Percentiles rank a stretch among this genome's conserved stretches.
These are phyloP conservation scores for Rhododendron williamsianum DNA, from an alignment of 148 eudicot species.

Conservation along the genomic window DNA sequence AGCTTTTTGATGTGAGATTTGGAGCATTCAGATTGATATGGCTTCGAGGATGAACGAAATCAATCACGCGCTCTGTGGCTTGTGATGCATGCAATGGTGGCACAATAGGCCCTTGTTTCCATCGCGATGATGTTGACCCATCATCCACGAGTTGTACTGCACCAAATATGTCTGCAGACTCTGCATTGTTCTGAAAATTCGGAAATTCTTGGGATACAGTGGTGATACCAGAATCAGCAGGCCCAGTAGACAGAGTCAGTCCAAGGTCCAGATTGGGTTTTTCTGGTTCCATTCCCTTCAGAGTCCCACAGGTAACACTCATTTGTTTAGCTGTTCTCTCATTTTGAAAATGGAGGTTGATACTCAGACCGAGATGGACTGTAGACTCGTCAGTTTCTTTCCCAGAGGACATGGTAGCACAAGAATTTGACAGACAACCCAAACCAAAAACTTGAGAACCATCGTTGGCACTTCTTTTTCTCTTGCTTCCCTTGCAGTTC, in stretches of 20 bases:
- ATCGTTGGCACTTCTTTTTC: constrained; percentile 23
- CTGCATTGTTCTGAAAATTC: constrained; percentile 20
- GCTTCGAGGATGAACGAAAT: constrained; percentile 1
- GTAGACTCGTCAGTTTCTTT: constrained; percentile 32
- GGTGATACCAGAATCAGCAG: constrained; percentile 54
- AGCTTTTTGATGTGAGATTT: constrained; percentile 15
- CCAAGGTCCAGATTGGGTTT: constrained; percentile 46
- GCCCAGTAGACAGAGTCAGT: constrained; percentile 52
- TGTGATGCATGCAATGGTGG: constrained; percentile 23
- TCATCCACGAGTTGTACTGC: constrained; percentile 50
- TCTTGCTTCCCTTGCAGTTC: constrained; percentile 24
- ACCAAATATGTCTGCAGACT: constrained; percentile 13
- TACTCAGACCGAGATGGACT: constrained; percentile 30
- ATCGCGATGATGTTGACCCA: constrained; percentile 67
- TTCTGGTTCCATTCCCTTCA: constrained; percentile 8
- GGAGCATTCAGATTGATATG: constrained; percentile 1
- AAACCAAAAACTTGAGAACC: constrained; percentile 32
- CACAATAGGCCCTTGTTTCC: constrained; percentile 40
- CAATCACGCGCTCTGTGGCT: constrained; percentile 4
- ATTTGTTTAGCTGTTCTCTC: constrained; percentile 13
- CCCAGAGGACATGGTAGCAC: constrained; percentile 21
- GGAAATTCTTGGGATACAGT: constrained; percentile 29
- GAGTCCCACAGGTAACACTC: constrained; percentile 11
- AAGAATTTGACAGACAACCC: constrained; percentile 29
- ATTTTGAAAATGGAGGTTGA: constrained; percentile 20